Percentiles rank a stretch among this genome's conserved stretches.
Evolutionary conservation across 768 basidiomycete genomes (phyloP).

Genomic region (Terana coerulea): DNA sequence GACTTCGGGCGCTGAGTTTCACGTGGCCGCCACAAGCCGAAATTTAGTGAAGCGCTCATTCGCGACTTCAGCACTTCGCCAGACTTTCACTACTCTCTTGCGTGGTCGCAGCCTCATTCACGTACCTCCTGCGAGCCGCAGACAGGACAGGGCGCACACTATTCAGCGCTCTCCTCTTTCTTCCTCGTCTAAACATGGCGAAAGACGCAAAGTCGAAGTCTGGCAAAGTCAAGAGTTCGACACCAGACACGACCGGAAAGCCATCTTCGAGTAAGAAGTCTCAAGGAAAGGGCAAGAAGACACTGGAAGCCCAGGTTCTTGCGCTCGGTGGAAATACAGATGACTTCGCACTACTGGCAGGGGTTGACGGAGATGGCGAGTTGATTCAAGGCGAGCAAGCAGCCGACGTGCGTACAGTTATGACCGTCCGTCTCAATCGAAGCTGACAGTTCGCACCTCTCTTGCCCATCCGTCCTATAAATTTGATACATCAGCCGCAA

Average conservation of each 20-base stretch:
- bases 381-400: slow-evolving; percentile 21
- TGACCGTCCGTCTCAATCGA: too few species aligned
- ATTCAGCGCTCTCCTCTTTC: background rate
- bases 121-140: too few species aligned
- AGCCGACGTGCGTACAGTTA: slow-evolving; percentile 25
- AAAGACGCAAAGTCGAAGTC: background rate
- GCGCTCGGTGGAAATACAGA: slow-evolving; percentile 46
- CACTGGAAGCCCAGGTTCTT: slow-evolving; percentile 19
- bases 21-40: slow-evolving; percentile 7
- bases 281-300: background rate
- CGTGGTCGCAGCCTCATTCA: background rate
- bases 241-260: background rate
- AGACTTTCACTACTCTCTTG: background rate
- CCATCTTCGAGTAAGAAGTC: background rate
- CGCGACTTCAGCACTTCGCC: background rate
- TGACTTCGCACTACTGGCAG: slow-evolving; percentile 44
- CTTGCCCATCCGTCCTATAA: too few species aligned
- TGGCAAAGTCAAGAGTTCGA: background rate
- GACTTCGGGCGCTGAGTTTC: background rate
- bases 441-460: too few species aligned
- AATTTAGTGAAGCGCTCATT: slow-evolving; percentile 8
- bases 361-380: slow-evolving; percentile 29
- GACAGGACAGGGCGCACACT: too few species aligned
- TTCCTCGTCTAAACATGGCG: background rate
- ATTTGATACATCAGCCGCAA: slow-evolving; percentile 28